phyloP scores from a whole-genome alignment of 2,329 filamentous ascomycete species.

The Colletotrichum melonis region DNA sequence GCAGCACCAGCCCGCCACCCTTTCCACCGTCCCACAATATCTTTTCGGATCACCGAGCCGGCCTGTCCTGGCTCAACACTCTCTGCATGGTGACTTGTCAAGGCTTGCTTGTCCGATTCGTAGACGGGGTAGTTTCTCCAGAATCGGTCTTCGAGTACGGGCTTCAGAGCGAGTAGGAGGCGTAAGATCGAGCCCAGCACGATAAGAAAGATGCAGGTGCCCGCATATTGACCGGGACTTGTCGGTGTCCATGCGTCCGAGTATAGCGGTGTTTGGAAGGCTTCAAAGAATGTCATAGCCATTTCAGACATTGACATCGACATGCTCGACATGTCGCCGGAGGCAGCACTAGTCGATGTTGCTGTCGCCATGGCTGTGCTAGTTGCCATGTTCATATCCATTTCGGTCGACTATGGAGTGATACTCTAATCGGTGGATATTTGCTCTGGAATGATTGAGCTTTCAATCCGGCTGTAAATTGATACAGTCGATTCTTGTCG shows the following conservation, averaged over 20 bases:
- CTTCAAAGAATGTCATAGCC: slow-evolving; percentile 69
- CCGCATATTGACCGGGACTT: slow-evolving; percentile 79
- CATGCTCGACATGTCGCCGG: slow-evolving; percentile 19
- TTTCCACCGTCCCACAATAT: slow-evolving; percentile 15
- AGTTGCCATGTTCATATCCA: slow-evolving; percentile 30
- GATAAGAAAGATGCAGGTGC: slow-evolving; percentile 92
- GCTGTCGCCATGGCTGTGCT: slow-evolving; percentile 27
- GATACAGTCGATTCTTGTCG: background rate
- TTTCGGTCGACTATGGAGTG: background rate
- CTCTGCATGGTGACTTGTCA: background rate
- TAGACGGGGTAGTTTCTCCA: slow-evolving; percentile 26
- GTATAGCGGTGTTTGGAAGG: slow-evolving; percentile 62
- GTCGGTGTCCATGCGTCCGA: slow-evolving; percentile 79
- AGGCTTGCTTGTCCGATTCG: background rate
- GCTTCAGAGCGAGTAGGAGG: slow-evolving; percentile 78
- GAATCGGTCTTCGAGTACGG: slow-evolving; percentile 67
- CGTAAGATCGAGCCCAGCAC: slow-evolving; percentile 78
- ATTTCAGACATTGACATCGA: slow-evolving; percentile 48
- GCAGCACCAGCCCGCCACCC: slow-evolving; percentile 36
- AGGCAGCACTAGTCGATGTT: slow-evolving; percentile 5
- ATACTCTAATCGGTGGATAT: background rate
- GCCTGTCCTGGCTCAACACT: background rate
- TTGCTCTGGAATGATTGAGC: too few relatives aligned
- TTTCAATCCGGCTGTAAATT: background rate
- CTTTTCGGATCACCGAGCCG: background rate